A percentile compares a stretch with the other conserved stretches of the same genome.
phyloP scores from a whole-genome alignment of 2,329 filamentous ascomycete genomes.

The Zymoseptoria ardabiliae region DNA sequence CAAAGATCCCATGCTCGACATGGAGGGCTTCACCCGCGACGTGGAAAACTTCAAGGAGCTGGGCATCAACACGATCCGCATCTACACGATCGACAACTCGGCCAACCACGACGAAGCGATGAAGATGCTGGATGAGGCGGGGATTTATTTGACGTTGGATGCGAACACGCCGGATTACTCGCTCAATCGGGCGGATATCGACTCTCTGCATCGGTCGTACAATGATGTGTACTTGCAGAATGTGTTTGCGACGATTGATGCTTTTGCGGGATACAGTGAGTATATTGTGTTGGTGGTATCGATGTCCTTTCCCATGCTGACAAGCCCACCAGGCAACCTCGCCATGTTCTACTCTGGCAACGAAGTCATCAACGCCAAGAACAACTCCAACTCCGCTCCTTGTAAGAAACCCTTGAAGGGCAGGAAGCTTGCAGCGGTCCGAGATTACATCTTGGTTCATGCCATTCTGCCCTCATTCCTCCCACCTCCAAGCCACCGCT shows the following conservation, averaged over 20 bases:
- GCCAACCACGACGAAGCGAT: constrained; percentile 77
- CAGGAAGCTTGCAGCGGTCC: no score
- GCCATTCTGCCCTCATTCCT: no score
- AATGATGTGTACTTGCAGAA: constrained; percentile 78
- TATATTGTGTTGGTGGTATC: constrained; percentile 38
- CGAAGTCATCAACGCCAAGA: constrained; percentile 61
- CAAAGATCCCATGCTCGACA: constrained; percentile 68
- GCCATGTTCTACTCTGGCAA: constrained; percentile 77
- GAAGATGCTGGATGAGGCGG: constrained; percentile 67
- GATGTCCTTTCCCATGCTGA: neutral
- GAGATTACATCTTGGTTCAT: no score
- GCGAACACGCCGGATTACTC: constrained; percentile 86
- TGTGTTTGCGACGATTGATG: constrained; percentile 81
- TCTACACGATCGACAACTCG: constrained; percentile 90
- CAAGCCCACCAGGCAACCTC: constrained; percentile 54
- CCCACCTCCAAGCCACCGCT: no score
- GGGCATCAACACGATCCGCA: constrained; percentile 81
- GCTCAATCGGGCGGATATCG: constrained; percentile 66
- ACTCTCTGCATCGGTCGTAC: constrained; percentile 56
- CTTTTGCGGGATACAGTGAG: constrained; percentile 62
- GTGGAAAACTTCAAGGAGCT: constrained; percentile 73
- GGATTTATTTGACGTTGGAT: constrained; percentile 86
- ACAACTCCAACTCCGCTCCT: constrained; percentile 58
- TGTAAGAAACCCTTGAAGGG: no score
- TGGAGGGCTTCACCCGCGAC: constrained; percentile 64